These are phyloP conservation scores for Eleusine indica DNA, from an alignment of 176 grass and related monocot genomes.

Conservation along the genomic window DNA sequence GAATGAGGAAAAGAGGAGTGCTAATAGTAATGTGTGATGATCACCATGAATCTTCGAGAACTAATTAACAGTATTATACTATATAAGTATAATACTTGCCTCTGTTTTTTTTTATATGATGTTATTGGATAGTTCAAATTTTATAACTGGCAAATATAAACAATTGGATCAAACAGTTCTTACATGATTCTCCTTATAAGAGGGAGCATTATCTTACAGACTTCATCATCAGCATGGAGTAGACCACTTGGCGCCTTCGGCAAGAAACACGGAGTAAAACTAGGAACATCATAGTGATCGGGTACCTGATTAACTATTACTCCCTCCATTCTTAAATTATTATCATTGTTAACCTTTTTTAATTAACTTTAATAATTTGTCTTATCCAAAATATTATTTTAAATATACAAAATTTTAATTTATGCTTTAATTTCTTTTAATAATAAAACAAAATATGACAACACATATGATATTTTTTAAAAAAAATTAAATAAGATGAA, in stretches of 20 bases:
- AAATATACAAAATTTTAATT: too few relatives aligned
- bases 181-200: not conserved
- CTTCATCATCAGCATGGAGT: too few relatives aligned
- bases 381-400: too few relatives aligned
- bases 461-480: too few relatives aligned
- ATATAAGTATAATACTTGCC: too few relatives aligned
- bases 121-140: not conserved
- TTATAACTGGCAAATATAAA: not conserved
- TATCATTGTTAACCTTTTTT: too few relatives aligned
- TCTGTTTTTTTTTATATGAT: not conserved
- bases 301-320: not conserved
- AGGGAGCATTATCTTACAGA: not conserved
- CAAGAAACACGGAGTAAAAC: constrained; percentile 1
- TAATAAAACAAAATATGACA: too few relatives aligned
- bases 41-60: not conserved
- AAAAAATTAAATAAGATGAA: too few relatives aligned
- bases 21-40: not conserved
- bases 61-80: not conserved
- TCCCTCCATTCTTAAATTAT: not conserved
- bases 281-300: too few relatives aligned
- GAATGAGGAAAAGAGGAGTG: too few relatives aligned
- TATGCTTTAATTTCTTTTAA: too few relatives aligned
- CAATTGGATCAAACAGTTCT: not conserved
- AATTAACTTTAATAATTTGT: too few relatives aligned
- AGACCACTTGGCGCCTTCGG: not conserved